A percentile compares a stretch with the other conserved stretches of the same genome.
phyloP scores from a whole-genome alignment of 352 stramenopile species.

The Globisporangium cylindrosporum region DNA sequence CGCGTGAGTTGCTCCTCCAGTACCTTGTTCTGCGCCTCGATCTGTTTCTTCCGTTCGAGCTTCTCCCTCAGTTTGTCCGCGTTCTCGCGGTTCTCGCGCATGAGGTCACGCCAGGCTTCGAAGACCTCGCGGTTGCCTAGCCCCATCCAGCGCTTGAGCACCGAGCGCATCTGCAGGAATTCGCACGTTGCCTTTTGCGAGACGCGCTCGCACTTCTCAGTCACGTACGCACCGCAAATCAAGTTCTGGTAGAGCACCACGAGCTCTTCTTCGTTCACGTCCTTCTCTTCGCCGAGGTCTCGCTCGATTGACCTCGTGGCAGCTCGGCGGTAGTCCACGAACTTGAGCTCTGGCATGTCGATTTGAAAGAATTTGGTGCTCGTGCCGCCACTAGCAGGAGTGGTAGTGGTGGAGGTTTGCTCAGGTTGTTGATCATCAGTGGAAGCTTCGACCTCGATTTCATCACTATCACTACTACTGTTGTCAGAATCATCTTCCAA shows the following conservation, averaged over 20 bases:
- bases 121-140: conserved; percentile 52
- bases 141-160: conserved; percentile 53
- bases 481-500: conserved; percentile 15
- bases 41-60: conserved; percentile 31
- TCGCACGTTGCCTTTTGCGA: conserved; percentile 46
- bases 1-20: conserved; percentile 48
- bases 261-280: conserved; percentile 40
- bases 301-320: conserved; percentile 34
- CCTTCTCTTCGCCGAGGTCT: conserved; percentile 32
- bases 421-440: not conserved
- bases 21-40: conserved; percentile 49
- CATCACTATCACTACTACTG: conserved; percentile 11
- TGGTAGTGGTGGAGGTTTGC: not conserved
- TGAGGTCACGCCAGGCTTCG: conserved; percentile 59
- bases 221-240: conserved; percentile 44
- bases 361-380: conserved; percentile 42
- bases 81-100: conserved; percentile 31
- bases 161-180: conserved; percentile 58
- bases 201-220: conserved; percentile 45
- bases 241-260: conserved; percentile 42
- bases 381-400: not conserved
- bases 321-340: conserved; percentile 45
- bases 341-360: conserved; percentile 40
- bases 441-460: conserved; percentile 15
- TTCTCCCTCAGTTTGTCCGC: conserved; percentile 29